Evolutionary conservation across 2,329 filamentous ascomycete species (phyloP), one percentile per base, ranked within the genome.

Genomic region (Lachnellula cervina): DNA sequence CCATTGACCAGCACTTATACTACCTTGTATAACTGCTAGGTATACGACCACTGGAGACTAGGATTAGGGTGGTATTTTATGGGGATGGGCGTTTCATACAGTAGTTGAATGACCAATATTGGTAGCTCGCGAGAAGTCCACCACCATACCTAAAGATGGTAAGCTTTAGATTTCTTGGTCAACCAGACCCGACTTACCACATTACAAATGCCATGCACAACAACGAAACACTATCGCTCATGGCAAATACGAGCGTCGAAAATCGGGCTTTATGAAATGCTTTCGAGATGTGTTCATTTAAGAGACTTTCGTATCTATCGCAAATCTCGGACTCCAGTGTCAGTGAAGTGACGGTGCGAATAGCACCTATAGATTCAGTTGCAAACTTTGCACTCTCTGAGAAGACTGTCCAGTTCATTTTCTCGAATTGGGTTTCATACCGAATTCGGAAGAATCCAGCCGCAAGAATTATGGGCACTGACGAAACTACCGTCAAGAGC

Each of bases 401-500:
- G 64, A 84, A 85, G 0, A 83, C 77, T n/a, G 73, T 71, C 2
- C 77, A 75, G 55, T 81, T 83, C 67, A 78, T 75, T 44, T 76
- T 70, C 49, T 83, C 80, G 44, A 83, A 80, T 55, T 78, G 73
- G 19, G 73, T 70, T 61, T 81, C 79, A 32, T 78, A 73, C 8
- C 74, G 72, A 54, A 82, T 72, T 8, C 80, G 74, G 58, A 76
- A 68, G 54, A 76, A 81, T 1, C 62, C 62, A 9, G 77, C 75
- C 3, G 70, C 62, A 7, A 81, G 70, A 6, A 80, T 75, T 14
- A 76, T 68, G 1, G 79, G 80, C 49, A 80, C 66, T 0, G 74
- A 73, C 2, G 86, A 80, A 62, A 81, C 86, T 16, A 84, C 72
- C 0, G 81, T 79, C 0, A 91, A 83, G 0, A 90, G 72, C 0